Evolutionary conservation across 2,329 filamentous ascomycete species (phyloP).

Genomic region (Alternaria novae-zelandiae): DNA sequence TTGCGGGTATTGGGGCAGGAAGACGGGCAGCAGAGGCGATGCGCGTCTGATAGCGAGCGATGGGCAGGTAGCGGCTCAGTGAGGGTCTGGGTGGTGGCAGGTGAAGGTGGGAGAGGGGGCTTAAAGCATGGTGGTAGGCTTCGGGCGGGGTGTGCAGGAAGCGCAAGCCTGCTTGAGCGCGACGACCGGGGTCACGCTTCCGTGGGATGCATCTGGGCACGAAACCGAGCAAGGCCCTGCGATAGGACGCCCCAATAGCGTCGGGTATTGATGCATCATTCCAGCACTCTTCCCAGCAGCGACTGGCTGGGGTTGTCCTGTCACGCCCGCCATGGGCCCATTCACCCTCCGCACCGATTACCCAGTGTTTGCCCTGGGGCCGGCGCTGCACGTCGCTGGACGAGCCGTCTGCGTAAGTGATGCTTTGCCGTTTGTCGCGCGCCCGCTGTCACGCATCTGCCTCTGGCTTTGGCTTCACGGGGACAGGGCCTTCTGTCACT

Average conservation of each 20-base stretch:
- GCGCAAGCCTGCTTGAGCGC: constrained; percentile 10
- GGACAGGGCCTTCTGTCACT: neutral
- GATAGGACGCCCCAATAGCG: constrained; percentile 43
- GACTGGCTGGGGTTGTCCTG: constrained; percentile 34
- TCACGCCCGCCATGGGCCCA: constrained; percentile 22
- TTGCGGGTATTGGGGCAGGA: constrained; percentile 1
- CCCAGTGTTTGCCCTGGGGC: constrained; percentile 28
- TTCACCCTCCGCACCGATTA: constrained; percentile 11
- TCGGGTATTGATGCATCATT: constrained; percentile 45
- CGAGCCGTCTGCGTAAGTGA: constrained; percentile 23
- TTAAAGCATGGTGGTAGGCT: constrained; percentile 21
- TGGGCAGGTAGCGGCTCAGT: constrained; percentile 12
- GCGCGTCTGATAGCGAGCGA: constrained; percentile 13
- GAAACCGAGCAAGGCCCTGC: constrained; percentile 23
- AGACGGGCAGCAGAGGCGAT: constrained; percentile 14
- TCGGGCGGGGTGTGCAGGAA: constrained; percentile 20
- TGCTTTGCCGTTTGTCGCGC: constrained; percentile 25
- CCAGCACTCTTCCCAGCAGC: constrained; percentile 15
- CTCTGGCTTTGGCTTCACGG: constrained; percentile 5
- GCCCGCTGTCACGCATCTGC: constrained; percentile 15
- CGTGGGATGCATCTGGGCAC: constrained; percentile 34
- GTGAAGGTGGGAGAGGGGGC: constrained; percentile 34
- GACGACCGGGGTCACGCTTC: constrained; percentile 8
- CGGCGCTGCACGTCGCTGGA: constrained; percentile 11
- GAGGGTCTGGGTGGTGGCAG: constrained; percentile 21